These are phyloP conservation scores for Komagataella populi DNA, from an alignment of 805 yeast genomes.

Conservation along the genomic window DNA sequence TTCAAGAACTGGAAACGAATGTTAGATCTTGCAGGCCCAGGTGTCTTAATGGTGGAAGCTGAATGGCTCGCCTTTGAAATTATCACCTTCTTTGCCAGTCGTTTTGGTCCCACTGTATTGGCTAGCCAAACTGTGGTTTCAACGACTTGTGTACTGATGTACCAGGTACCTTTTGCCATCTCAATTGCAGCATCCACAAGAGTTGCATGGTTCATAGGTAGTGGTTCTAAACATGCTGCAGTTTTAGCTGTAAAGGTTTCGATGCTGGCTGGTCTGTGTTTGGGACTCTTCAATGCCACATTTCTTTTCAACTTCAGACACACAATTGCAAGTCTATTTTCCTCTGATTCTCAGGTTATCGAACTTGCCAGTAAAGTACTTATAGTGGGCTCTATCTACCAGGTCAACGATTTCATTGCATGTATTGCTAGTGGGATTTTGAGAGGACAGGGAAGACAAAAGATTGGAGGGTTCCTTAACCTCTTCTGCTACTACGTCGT, in stretches of 20 bases:
- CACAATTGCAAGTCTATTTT: conserved; percentile 15
- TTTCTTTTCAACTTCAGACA: conserved; percentile 13
- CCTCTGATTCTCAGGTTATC: conserved; percentile 16
- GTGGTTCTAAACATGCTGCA: conserved; percentile 21
- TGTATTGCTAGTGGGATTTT: conserved; percentile 39
- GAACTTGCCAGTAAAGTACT: conserved; percentile 12
- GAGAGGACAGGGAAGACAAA: conserved; percentile 46
- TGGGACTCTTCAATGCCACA: conserved; percentile 12
- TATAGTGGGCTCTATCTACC: conserved; percentile 21
- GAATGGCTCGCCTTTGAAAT: conserved; percentile 74
- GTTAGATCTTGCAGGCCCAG: conserved; percentile 56
- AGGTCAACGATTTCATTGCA: conserved; percentile 34
- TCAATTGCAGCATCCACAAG: conserved; percentile 68
- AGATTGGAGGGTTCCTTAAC: conserved; percentile 39
- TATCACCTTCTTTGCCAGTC: conserved; percentile 54
- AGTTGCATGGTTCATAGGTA: conserved; percentile 67
- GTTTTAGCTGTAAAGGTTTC: conserved; percentile 13
- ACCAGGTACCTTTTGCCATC: conserved; percentile 66
- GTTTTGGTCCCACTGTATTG: conserved; percentile 43
- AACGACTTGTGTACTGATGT: conserved; percentile 52
- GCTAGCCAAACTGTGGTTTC: conserved; percentile 68
- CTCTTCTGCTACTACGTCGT: conserved; percentile 53
- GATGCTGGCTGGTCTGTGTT: conserved; percentile 10
- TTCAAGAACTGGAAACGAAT: conserved; percentile 50
- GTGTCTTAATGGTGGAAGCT: conserved; percentile 63